Evolutionary conservation across 371 early-diverging fungal species (phyloP), one percentile per base, ranked within the genome.

Genomic region (Zancudomyces culisetae): DNA sequence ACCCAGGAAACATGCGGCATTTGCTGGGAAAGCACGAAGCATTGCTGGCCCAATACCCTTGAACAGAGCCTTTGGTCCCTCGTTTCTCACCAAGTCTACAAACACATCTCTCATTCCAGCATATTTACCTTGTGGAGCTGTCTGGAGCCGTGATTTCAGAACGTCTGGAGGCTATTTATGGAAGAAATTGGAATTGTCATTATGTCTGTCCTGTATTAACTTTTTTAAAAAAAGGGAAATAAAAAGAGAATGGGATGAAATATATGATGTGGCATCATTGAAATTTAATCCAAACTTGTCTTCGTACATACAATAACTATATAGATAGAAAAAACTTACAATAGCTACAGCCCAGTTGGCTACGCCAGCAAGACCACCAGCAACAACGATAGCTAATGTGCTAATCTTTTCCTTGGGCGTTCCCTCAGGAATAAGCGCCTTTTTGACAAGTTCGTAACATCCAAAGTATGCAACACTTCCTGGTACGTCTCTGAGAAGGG

Each of bases 391-490:
- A 19, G 94, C 80, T 29, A 79, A 72, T 21, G 82, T 73, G 43
- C 77, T 56, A 56, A 81, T 66, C 42, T 83, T 75, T 51, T 77
- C 76, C 54, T 85, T 81, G 46, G 74, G 70, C 50, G 79, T 60
- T 53, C 78, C 79, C 24, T 57, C 74, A 55, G 80, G 84, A 54
- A 83, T 86, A 57, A 97, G 71, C 20, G 70, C 49, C 55, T 75
- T 71, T 73, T 94, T 89, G 72, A 86, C 69, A 49, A 77, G 59
- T 69, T 97, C 98, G 64, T 95, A 97, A 10, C 86, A 87, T 56
- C 85, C 90, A 79, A 94, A 90, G 75, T 91, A 96, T n/a, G 91
- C 93, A 42, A 90, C 92, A 29, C 84, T 83, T 52, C 95, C 97
- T 15, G 94, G 93, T 42, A 80, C 80, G 66, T 96, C 97, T 54